A percentile compares a stretch with the other conserved stretches of the same genome.
phyloP scores from a whole-genome alignment of 2,329 filamentous ascomycete genomes.

The Pestalotiopsis fici region DNA sequence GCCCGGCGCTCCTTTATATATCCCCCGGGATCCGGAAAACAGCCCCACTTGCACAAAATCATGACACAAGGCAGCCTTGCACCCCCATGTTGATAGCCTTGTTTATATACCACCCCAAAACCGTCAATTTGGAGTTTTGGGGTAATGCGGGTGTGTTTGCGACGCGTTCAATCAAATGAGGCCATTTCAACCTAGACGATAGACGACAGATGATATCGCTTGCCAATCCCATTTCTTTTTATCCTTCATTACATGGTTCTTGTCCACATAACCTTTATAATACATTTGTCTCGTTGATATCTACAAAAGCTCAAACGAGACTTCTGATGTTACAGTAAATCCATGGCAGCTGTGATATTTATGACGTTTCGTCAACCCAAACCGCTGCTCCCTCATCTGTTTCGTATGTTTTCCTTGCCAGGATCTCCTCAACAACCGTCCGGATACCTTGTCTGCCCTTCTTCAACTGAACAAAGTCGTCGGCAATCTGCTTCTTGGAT shows the following conservation, averaged over 20 bases:
- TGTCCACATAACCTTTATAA: neutral
- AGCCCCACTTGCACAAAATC: neutral
- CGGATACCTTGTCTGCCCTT: conserved; percentile 69
- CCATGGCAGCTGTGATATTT: neutral
- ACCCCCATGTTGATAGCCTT: conserved; percentile 1
- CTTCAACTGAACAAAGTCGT: conserved; percentile 60
- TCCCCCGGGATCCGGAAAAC: conserved; percentile 12
- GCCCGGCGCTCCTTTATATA: conserved; percentile 36
- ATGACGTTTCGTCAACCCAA: conserved; percentile 5
- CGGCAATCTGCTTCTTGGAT: conserved; percentile 60
- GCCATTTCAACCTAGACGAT: neutral
- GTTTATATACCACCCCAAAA: neutral
- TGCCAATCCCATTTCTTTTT: neutral
- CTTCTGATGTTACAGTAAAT: conserved; percentile 1
- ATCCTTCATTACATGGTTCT: neutral
- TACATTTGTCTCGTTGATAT: conserved; percentile 1
- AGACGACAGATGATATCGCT: neutral
- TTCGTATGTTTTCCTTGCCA: conserved; percentile 61
- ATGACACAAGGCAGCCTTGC: conserved; percentile 5
- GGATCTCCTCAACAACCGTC: conserved; percentile 68
- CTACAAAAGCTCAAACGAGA: neutral
- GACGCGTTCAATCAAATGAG: neutral
- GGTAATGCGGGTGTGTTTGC: neutral
- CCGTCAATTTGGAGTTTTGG: neutral
- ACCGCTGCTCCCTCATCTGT: conserved; percentile 39